A percentile compares a stretch with the other conserved stretches of the same genome.
These are phyloP conservation scores for Quercus gilva DNA, from an alignment of 306 rosid species.

Conservation along the genomic window DNA sequence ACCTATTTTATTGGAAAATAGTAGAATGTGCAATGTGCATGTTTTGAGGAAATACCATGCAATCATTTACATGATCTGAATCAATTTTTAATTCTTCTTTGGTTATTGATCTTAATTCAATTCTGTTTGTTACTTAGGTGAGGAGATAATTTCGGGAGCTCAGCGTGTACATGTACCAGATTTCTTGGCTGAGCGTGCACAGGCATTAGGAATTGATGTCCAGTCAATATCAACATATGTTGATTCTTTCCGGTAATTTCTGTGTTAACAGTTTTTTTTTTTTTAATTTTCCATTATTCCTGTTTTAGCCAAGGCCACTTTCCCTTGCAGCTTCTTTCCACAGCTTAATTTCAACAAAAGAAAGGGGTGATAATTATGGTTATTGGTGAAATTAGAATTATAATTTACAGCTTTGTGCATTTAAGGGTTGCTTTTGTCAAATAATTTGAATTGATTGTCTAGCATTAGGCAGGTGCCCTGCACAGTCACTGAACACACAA, in stretches of 20 bases:
- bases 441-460: neutral
- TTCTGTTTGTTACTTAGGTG: slow-evolving; percentile 49
- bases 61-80: neutral
- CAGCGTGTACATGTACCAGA: slow-evolving; percentile 88
- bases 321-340: neutral
- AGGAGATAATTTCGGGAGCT: slow-evolving; percentile 96
- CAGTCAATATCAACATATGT: slow-evolving; percentile 70
- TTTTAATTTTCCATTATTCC: neutral
- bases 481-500: neutral
- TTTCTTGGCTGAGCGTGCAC: slow-evolving; percentile 70
- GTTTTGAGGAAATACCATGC: neutral
- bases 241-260: slow-evolving; percentile 78
- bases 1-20: neutral
- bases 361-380: too few species aligned
- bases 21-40: neutral
- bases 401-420: too few species aligned
- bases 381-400: too few species aligned
- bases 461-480: neutral
- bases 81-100: neutral
- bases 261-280: neutral
- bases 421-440: too few species aligned
- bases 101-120: slow-evolving; percentile 1
- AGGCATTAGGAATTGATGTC: slow-evolving; percentile 73
- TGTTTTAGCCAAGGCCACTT: neutral
- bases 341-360: neutral